Conservation (phyloP, 176 grass and related monocot genomes). For the Raddia distichophylla region DNA sequence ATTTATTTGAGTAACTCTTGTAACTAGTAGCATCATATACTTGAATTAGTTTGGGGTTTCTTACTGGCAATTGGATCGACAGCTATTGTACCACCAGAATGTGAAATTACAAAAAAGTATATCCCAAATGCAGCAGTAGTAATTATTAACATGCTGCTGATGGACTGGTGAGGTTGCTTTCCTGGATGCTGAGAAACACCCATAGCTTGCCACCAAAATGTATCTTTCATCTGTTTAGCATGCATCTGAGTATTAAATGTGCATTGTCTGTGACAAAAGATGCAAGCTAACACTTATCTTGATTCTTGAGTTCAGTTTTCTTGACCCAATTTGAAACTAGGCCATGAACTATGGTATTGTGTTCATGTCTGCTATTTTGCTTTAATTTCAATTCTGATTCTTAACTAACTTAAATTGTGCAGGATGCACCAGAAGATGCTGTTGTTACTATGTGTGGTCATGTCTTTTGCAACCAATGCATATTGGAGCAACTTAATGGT, state of each 20-base stretch:
- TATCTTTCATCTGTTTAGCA: not conserved
- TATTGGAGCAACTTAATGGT: slow-evolving; percentile 84
- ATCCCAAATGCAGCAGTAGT: not conserved
- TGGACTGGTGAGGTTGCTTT: not conserved
- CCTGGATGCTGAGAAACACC: not conserved
- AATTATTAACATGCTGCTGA: not conserved
- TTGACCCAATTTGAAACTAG: not conserved
- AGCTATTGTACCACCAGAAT: not conserved
- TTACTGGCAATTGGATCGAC: not conserved
- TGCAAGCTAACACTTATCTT: not conserved
- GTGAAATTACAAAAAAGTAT: not conserved
- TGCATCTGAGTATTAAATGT: slow-evolving; percentile 5
- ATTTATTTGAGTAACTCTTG: slow-evolving; percentile 34
- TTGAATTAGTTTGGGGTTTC: not conserved
- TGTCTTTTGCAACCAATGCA: slow-evolving; percentile 97
- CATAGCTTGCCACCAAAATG: not conserved
- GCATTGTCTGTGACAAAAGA: not conserved
- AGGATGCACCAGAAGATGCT: slow-evolving; percentile 98
- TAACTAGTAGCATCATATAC: not conserved
- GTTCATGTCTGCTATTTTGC: slow-evolving; percentile 28
- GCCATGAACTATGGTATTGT: not conserved
- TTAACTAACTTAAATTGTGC: slow-evolving; percentile 26
- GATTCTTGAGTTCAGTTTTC: not conserved
- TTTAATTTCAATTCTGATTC: slow-evolving; percentile 30
- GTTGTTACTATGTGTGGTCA: slow-evolving; percentile 85